phyloP scores from a whole-genome alignment of 2,329 filamentous ascomycete genomes.

The Xylaria sp. region DNA sequence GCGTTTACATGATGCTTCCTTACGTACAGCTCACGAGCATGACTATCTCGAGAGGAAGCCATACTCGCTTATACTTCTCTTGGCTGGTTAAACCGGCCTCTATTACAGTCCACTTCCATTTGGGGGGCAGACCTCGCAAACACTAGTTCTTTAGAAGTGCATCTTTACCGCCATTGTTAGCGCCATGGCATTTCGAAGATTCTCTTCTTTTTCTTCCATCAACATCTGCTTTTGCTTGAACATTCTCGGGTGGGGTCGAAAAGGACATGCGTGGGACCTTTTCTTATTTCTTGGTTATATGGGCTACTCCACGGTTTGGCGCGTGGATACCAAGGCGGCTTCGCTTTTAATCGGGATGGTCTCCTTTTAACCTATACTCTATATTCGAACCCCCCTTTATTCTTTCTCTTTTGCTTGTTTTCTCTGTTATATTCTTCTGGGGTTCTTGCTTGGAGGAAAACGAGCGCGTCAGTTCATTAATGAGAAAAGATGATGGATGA shows the following conservation, averaged over 20 bases:
- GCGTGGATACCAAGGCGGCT: slow-evolving; percentile 22
- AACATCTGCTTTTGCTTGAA: slow-evolving; percentile 12
- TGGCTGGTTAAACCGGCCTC: slow-evolving; percentile 10
- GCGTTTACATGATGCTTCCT: slow-evolving; percentile 1
- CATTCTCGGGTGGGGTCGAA: slow-evolving; percentile 13
- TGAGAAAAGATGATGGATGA: slow-evolving; percentile 22
- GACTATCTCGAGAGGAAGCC: slow-evolving; percentile 13
- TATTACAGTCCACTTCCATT: slow-evolving; percentile 9
- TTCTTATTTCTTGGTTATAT: slow-evolving; percentile 15
- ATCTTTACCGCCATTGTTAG: not conserved
- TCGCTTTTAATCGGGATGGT: slow-evolving; percentile 9
- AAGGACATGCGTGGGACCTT: slow-evolving; percentile 25
- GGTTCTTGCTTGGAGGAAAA: slow-evolving; percentile 11
- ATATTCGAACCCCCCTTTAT: slow-evolving; percentile 13
- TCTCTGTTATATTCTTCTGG: slow-evolving; percentile 20
- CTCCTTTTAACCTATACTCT: slow-evolving; percentile 17
- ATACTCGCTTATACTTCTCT: slow-evolving; percentile 5
- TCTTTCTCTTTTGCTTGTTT: slow-evolving; percentile 3
- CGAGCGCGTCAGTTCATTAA: slow-evolving; percentile 17
- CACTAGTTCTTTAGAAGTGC: not conserved
- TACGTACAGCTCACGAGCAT: slow-evolving; percentile 6
- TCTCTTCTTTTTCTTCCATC: not conserved
- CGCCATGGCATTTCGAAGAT: not conserved
- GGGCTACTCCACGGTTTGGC: slow-evolving; percentile 28
- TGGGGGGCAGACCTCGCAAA: not conserved